Conservation (phyloP, 1,139 yeast genomes). For the Sugiyamaella castrensis region DNA sequence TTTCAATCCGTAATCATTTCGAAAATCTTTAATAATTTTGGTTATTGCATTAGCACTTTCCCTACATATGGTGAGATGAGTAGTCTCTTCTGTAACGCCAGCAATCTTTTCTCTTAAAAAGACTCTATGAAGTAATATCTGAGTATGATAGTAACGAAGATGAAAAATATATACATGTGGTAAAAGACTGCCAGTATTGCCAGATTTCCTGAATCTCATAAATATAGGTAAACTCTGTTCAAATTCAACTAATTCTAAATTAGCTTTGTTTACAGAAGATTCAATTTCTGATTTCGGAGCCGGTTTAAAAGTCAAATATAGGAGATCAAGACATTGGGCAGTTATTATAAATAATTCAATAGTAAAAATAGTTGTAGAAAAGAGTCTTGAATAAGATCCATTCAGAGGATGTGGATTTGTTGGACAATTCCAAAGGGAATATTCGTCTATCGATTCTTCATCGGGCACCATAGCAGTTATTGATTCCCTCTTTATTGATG, state of each 20-base stretch:
- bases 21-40: slow-evolving; percentile 13
- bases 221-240: slow-evolving; percentile 17
- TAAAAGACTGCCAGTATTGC: slow-evolving; percentile 8
- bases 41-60: slow-evolving; percentile 13
- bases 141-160: slow-evolving; percentile 15
- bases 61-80: slow-evolving; percentile 14
- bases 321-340: slow-evolving; percentile 18
- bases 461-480: slow-evolving; percentile 16
- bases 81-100: slow-evolving; percentile 10
- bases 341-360: slow-evolving; percentile 18
- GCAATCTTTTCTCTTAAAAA: slow-evolving; percentile 10
- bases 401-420: neutral
- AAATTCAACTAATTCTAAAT: slow-evolving; percentile 17
- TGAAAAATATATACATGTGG: slow-evolving; percentile 18
- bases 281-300: slow-evolving; percentile 15
- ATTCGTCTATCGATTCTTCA: slow-evolving; percentile 16
- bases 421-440: slow-evolving; percentile 5
- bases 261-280: slow-evolving; percentile 14
- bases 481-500: slow-evolving; percentile 16
- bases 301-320: slow-evolving; percentile 17
- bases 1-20: slow-evolving; percentile 10
- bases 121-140: slow-evolving; percentile 12
- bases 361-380: slow-evolving; percentile 15
- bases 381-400: slow-evolving; percentile 8
- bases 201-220: slow-evolving; percentile 7